Evolutionary conservation across 176 grass and related monocot species (phyloP).

Genomic region (Lolium multiflorum): DNA sequence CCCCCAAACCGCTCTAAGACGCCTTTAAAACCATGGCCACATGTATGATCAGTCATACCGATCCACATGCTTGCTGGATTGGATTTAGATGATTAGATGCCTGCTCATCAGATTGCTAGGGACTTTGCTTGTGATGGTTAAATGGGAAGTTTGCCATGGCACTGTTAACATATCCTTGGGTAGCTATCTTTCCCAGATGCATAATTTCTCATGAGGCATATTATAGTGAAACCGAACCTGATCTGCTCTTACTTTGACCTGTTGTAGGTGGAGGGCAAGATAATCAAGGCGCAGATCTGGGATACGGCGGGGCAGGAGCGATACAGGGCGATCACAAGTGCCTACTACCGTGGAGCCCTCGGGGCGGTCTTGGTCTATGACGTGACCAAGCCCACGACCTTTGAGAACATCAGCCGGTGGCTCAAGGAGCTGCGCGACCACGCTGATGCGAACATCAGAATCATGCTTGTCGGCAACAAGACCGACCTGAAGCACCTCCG

Average conservation of each 20-base stretch:
- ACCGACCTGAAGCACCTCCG: slow-evolving; percentile 79
- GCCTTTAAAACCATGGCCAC: too few relatives aligned
- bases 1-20: too few relatives aligned
- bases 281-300: slow-evolving; percentile 96
- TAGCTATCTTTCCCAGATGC: neutral
- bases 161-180: too few relatives aligned
- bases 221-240: neutral
- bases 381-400: slow-evolving; percentile 86
- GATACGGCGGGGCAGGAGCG: slow-evolving; percentile 88
- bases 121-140: too few relatives aligned
- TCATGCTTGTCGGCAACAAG: slow-evolving; percentile 96
- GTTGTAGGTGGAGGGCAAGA: slow-evolving; percentile 79
- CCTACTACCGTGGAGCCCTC: slow-evolving; percentile 90
- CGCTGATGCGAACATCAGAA: slow-evolving; percentile 75
- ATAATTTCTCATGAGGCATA: neutral
- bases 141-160: too few relatives aligned
- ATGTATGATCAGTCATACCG: too few relatives aligned
- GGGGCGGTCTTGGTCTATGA: slow-evolving; percentile 86
- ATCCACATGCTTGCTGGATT: neutral
- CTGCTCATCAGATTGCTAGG: neutral
- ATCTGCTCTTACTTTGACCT: neutral
- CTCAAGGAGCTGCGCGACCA: slow-evolving; percentile 90
- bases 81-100: neutral
- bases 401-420: slow-evolving; percentile 86
- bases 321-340: slow-evolving; percentile 85